Conservation (phyloP, 106 monocot genomes). For the Hemerocallis citrina region DNA sequence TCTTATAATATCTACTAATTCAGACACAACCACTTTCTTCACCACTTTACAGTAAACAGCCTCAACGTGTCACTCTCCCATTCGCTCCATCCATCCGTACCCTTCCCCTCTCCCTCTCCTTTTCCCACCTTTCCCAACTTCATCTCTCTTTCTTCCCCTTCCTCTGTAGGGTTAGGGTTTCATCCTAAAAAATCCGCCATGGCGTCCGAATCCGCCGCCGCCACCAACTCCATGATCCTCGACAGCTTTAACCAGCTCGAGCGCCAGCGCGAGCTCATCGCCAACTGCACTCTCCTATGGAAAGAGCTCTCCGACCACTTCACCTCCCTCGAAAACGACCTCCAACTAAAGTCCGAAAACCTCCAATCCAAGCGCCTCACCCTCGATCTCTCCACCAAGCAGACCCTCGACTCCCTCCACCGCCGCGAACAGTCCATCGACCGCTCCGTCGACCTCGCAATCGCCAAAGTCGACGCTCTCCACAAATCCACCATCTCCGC, state of each 20-base stretch:
- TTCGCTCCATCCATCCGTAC: conserved; percentile 1
- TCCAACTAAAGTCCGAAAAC: conserved; percentile 48
- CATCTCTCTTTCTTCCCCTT: neutral
- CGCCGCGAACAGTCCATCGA: conserved; percentile 75
- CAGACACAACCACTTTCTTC: neutral
- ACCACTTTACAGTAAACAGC: neutral
- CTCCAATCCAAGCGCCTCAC: conserved; percentile 39
- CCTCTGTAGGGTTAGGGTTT: conserved; percentile 39
- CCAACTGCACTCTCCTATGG: conserved; percentile 75
- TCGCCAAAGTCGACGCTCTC: conserved; percentile 34
- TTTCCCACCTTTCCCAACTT: neutral
- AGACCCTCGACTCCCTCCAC: conserved; percentile 45
- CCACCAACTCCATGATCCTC: conserved; percentile 26
- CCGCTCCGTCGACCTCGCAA: conserved; percentile 38
- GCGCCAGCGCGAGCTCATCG: conserved; percentile 65
- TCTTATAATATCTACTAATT: no score
- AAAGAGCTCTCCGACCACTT: conserved; percentile 85
- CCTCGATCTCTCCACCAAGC: conserved; percentile 40
- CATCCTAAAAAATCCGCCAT: neutral
- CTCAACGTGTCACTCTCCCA: neutral
- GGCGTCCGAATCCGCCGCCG: conserved; percentile 14
- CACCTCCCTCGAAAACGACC: conserved; percentile 53
- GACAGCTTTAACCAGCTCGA: conserved; percentile 66
- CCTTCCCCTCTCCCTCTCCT: neutral
- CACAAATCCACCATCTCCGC: conserved; percentile 15